Evolutionary conservation across 768 basidiomycete species (phyloP), one percentile per base, ranked within the genome.

Genomic region (Pseudohyphozyma bogoriensis): DNA sequence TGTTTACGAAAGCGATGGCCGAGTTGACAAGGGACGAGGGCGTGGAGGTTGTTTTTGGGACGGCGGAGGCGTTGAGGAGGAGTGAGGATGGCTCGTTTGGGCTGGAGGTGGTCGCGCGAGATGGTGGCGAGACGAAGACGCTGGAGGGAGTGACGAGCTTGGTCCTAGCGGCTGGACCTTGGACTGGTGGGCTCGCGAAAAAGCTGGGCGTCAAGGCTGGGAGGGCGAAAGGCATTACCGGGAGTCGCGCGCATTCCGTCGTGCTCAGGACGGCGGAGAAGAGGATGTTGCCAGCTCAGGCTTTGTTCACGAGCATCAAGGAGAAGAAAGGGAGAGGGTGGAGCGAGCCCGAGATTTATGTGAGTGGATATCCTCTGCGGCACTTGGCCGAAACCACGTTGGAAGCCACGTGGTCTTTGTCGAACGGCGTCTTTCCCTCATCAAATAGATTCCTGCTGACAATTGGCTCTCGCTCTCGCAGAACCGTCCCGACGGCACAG

Each of bases 151-250:
- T n/a, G 1, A 50, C 47, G 24, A 78, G 84, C 57, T 81, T 90
- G 63, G 76, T 93, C 42, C 72, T 95, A 52, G 80, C 83, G 42
- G 86, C 86, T n/a, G 90, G 90, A 29, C 85, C 87, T 20, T 95
- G 90, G 89, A 86, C 87, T 0, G 78, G 86, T 11, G 69, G 70
- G 12, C 71, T 92, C 3, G 67, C 74, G 6, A 50, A 60, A 37
- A 57, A 70, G 39, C 63, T 78, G n/a, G 65, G 60, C 0, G 58
- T 78, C 51, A 39, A 40, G 26, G 7, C 31, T 32, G 11, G 49
- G 29, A 4, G 13, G 54, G 33, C 24, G 35, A n/a, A 28, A 59
- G 62, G 1, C 39, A 64, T 76, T 20, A 66, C 56, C n/a, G 72
- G 75, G 5, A 58, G 59, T 15, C 50, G 75, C 52, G 76, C 76